Conservation (phyloP, 225 moss, liverwort and hornwort species). For the Antitrichia curtipendula region DNA sequence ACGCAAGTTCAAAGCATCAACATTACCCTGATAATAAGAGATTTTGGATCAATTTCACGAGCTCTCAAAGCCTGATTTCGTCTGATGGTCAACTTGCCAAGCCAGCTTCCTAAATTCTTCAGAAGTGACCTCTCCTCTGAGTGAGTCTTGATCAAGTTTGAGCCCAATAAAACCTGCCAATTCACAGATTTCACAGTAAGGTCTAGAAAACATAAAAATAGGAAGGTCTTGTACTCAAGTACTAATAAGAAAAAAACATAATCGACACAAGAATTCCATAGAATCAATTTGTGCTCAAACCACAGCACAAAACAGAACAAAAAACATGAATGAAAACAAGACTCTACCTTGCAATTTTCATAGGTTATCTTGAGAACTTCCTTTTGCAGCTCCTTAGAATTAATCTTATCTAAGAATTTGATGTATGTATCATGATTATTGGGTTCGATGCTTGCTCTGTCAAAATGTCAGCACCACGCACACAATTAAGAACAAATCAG, state of each 20-base stretch:
- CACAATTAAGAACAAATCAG: not conserved
- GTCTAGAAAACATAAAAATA: not conserved
- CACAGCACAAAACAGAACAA: not conserved
- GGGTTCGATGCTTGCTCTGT: constrained; percentile 98
- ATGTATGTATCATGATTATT: constrained; percentile 95
- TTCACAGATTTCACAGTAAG: not conserved
- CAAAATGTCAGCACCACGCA: not conserved
- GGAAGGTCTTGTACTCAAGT: not conserved
- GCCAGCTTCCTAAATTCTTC: constrained; percentile 96
- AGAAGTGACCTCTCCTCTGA: constrained; percentile 93
- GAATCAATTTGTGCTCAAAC: not conserved
- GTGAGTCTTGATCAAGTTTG: constrained; percentile 80
- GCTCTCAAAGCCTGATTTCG: constrained; percentile 88
- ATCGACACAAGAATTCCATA: not conserved
- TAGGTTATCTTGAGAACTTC: constrained; percentile 92
- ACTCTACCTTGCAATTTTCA: constrained; percentile 93
- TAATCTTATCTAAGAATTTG: constrained; percentile 82
- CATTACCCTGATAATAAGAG: constrained; percentile 70
- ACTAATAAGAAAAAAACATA: not conserved
- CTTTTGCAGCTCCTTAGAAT: constrained; percentile 62
- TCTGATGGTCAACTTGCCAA: constrained; percentile 95
- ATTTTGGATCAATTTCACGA: constrained; percentile 91
- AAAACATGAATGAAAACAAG: not conserved
- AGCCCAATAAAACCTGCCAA: constrained; percentile 72
- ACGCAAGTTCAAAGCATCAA: not conserved